Conservation (phyloP, 306 rosid genomes). For the Alnus glutinosa region DNA sequence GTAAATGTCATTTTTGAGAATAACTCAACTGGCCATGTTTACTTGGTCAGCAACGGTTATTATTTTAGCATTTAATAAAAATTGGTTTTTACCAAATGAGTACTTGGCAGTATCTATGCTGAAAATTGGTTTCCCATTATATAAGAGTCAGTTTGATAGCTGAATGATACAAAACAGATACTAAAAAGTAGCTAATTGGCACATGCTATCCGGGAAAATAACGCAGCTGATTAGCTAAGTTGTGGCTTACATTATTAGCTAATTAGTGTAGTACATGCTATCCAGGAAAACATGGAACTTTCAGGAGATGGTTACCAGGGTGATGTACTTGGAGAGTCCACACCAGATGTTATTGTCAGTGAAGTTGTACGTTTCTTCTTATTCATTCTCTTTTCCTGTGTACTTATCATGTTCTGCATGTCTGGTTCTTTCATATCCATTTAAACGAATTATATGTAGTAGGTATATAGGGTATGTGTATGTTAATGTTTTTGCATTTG, state of each 20-base stretch:
- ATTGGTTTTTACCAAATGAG: not conserved
- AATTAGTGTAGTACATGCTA: conserved; percentile 32
- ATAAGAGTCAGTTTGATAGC: not conserved
- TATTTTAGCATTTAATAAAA: not conserved
- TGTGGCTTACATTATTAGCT: not conserved
- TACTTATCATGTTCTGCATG: conserved; percentile 3
- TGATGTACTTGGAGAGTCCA: conserved; percentile 90
- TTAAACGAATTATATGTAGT: not conserved
- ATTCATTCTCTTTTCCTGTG: conserved; percentile 8
- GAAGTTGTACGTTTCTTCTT: conserved; percentile 67
- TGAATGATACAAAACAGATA: not conserved
- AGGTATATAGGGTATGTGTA: not conserved
- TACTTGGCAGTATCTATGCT: not conserved
- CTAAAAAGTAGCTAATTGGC: not conserved
- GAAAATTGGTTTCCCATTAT: not conserved
- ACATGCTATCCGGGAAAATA: not conserved
- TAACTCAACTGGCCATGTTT: not conserved
- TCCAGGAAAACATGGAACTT: conserved; percentile 80
- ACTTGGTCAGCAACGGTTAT: not conserved
- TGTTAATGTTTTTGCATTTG: not conserved
- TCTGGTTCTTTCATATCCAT: conserved; percentile 17
- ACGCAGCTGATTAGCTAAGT: not conserved
- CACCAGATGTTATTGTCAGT: conserved; percentile 86
- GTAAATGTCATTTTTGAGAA: not conserved
- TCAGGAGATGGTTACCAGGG: conserved; percentile 75